phyloP scores from a whole-genome alignment of 495 filamentous ascomycete species.

The Podospora tetraspora region DNA sequence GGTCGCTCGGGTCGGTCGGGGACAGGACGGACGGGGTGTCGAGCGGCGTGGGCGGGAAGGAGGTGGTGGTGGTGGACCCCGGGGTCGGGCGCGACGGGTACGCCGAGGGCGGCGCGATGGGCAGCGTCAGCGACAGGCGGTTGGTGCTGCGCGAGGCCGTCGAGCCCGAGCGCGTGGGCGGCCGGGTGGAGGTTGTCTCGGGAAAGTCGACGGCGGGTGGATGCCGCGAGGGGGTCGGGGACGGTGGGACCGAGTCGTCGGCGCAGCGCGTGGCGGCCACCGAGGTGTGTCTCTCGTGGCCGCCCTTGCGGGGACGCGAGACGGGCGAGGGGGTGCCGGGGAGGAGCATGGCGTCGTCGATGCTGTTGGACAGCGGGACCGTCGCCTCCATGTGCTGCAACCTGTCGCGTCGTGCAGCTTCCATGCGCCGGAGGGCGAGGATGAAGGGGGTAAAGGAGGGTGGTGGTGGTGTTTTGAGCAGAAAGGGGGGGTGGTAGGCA shows the following conservation, averaged over 20 bases:
- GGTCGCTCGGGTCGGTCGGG: conserved; percentile 64
- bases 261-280: conserved; percentile 11
- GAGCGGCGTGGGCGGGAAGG: conserved; percentile 45
- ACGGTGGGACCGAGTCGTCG: conserved; percentile 21
- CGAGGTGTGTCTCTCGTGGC: conserved; percentile 16
- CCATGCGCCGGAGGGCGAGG: conserved; percentile 6
- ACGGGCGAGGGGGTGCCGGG: conserved; percentile 15
- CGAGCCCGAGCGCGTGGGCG: conserved; percentile 50
- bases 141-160: conserved; percentile 55
- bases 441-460: conserved; percentile 14
- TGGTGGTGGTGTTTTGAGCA: conserved; percentile 18
- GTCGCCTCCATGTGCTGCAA: conserved; percentile 23
- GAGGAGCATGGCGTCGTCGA: conserved; percentile 26
- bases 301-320: conserved; percentile 11
- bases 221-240: conserved; percentile 17
- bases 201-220: conserved; percentile 15
- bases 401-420: conserved; percentile 6
- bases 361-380: conserved; percentile 25
- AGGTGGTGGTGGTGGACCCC: conserved; percentile 33
- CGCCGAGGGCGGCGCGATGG: conserved; percentile 48
- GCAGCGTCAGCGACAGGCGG: conserved; percentile 75
- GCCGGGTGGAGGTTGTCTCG: conserved; percentile 29
- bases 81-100: conserved; percentile 42
- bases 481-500: conserved; percentile 18
- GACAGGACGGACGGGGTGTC: conserved; percentile 39